Percentiles rank a stretch among this genome's conserved stretches.
These are phyloP conservation scores for Xylaria sp. DNA, from an alignment of 2,329 filamentous ascomycete genomes.

Conservation along the genomic window DNA sequence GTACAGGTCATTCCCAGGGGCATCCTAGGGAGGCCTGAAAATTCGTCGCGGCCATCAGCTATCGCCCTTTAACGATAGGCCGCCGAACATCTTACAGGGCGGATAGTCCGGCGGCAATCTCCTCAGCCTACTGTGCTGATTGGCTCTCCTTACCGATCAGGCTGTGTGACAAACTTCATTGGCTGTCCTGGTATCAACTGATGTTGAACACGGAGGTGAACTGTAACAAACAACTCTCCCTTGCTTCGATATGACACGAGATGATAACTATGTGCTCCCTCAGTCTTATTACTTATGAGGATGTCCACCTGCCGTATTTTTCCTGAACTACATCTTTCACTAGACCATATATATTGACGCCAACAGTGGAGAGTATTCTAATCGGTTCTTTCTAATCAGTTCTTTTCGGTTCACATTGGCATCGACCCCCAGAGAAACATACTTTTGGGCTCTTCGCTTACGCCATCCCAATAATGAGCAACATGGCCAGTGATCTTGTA, in stretches of 20 bases:
- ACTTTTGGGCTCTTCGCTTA: too few species aligned
- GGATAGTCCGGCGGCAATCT: neutral
- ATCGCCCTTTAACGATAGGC: neutral
- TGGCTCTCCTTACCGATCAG: neutral
- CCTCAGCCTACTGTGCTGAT: neutral
- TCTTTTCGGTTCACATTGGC: too few species aligned
- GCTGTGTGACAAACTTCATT: too few species aligned
- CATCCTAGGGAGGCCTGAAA: too few species aligned
- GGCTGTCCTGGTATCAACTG: neutral
- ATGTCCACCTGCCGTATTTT: neutral
- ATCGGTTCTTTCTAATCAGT: too few species aligned
- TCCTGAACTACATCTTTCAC: neutral
- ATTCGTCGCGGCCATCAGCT: neutral
- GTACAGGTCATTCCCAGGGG: neutral
- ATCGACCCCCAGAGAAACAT: too few species aligned
- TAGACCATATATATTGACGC: too few species aligned
- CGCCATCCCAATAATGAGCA: neutral
- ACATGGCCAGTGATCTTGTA: neutral
- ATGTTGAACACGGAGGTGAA: neutral
- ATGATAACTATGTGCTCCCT: neutral
- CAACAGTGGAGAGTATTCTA: too few species aligned
- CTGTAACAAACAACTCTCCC: slow-evolving; percentile 9
- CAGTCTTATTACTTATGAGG: neutral
- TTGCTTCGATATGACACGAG: neutral
- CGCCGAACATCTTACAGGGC: neutral